phyloP scores from a whole-genome alignment of 192 early-diverging fungal species.

The Coemansia sp. region DNA sequence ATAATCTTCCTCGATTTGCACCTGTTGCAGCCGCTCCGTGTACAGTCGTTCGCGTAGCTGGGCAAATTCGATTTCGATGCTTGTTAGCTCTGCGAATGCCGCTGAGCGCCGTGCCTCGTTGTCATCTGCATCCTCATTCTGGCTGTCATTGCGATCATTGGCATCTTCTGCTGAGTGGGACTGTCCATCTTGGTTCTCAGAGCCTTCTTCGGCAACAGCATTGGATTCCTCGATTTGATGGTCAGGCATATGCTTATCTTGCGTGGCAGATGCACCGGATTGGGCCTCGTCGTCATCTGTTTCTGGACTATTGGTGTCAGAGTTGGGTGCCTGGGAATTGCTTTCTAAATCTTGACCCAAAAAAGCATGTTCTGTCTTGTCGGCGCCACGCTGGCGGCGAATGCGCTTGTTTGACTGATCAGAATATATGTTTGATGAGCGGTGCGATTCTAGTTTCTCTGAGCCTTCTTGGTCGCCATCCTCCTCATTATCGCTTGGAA shows the following conservation, averaged over 20 bases:
- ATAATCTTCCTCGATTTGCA: constrained; percentile 48
- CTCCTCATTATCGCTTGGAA: not conserved
- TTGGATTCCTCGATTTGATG: not conserved
- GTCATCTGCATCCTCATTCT: constrained; percentile 15
- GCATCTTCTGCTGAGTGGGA: constrained; percentile 6
- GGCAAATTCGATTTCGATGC: constrained; percentile 55
- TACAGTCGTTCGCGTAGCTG: constrained; percentile 53
- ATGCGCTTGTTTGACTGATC: not conserved
- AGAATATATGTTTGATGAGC: not conserved
- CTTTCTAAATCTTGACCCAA: not conserved
- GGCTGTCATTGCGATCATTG: constrained; percentile 5
- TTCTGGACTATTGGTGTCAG: not conserved
- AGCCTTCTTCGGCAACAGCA: not conserved
- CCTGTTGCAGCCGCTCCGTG: constrained; percentile 44
- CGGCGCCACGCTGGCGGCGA: not conserved
- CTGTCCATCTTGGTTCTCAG: constrained; percentile 1
- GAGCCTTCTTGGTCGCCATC: not conserved
- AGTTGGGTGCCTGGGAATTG: not conserved
- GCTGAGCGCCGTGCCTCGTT: constrained; percentile 43
- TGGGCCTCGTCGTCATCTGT: not conserved
- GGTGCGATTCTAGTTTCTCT: not conserved
- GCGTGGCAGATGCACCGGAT: not conserved
- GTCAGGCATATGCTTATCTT: not conserved
- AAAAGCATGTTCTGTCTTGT: not conserved
- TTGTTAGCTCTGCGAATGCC: constrained; percentile 42